These are phyloP conservation scores for Kregervanrija pseudodelftensis DNA, from an alignment of 805 yeast genomes.

Conservation along the genomic window DNA sequence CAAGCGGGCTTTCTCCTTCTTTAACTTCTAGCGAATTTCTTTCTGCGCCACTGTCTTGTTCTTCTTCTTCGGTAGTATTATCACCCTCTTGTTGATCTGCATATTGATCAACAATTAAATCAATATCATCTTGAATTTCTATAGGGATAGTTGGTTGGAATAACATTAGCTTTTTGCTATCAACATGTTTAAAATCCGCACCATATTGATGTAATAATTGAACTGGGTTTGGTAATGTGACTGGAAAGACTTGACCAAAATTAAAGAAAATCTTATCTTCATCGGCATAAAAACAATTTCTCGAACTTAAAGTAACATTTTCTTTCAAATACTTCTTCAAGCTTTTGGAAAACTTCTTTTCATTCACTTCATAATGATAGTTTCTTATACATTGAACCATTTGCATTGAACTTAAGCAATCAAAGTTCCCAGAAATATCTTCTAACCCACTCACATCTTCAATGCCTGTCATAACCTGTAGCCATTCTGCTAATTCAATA, in stretches of 20 bases:
- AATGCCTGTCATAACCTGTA: constrained; percentile 75
- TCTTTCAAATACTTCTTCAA: constrained; percentile 37
- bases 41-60: constrained; percentile 10
- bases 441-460: constrained; percentile 47
- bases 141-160: constrained; percentile 71
- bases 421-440: constrained; percentile 45
- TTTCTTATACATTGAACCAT: constrained; percentile 61
- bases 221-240: constrained; percentile 62
- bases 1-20: constrained; percentile 9
- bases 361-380: constrained; percentile 82
- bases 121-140: constrained; percentile 63
- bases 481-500: constrained; percentile 79
- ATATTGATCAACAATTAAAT: constrained; percentile 50
- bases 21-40: background rate
- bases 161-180: constrained; percentile 42
- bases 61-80: constrained; percentile 17
- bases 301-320: constrained; percentile 9
- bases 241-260: constrained; percentile 43
- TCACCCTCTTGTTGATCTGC: constrained; percentile 9
- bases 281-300: constrained; percentile 13
- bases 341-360: constrained; percentile 53
- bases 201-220: constrained; percentile 77
- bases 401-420: constrained; percentile 59
- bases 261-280: constrained; percentile 35
- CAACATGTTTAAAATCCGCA: constrained; percentile 60